Base-by-base conservation (phyloP, 805 yeast genomes). In the Candida sphagnicola region DNA sequence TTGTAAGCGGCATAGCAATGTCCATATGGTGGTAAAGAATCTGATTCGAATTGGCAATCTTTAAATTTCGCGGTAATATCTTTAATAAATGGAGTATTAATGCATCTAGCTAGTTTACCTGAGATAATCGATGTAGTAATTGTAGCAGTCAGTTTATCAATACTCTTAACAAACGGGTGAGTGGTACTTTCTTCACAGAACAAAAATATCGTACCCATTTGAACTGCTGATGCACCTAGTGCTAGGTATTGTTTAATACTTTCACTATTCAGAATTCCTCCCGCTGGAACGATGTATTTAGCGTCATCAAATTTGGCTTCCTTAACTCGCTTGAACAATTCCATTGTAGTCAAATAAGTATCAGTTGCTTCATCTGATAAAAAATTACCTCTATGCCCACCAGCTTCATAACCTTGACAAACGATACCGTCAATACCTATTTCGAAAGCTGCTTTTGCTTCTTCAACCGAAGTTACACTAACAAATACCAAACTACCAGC, bases 361-460 rank as follows among this genome's bases (percentile, higher is more conserved):
- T 69, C 75, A 8, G 42, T 33, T 8, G 28, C 39, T 17, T 56
- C 52, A 4, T 47, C 44, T 6, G 29, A 46, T 14, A 66, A 37
- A 37, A 68, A 72, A 44, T 64, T 70, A 2, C 83, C 83, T 13
- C 85, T 57, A 49, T 79, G 85, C 0, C 85, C 85, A 17, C 85
- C 85, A 3, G 85, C 85, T 46, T 78, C 84, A 51, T 62, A 63
- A 0, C 84, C 84, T 52, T 80, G 85, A 18, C 69, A 62, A 5
- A 72, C 59, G 3, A 78, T 53, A 1, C 74, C 81, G 51, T 77
- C 78, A 5, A 70, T 67, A 0, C 67, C 67, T 0, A 52, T 40
- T 0, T 53, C 48, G 2, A 51, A 21, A 21, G 63, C 53, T 32
- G 50, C 25, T 13, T 45, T 21, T 0, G 74, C 75, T 46, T 78